Base-by-base conservation (phyloP, 2,329 filamentous ascomycete genomes). In the Neophaeococcomyces aloes region DNA sequence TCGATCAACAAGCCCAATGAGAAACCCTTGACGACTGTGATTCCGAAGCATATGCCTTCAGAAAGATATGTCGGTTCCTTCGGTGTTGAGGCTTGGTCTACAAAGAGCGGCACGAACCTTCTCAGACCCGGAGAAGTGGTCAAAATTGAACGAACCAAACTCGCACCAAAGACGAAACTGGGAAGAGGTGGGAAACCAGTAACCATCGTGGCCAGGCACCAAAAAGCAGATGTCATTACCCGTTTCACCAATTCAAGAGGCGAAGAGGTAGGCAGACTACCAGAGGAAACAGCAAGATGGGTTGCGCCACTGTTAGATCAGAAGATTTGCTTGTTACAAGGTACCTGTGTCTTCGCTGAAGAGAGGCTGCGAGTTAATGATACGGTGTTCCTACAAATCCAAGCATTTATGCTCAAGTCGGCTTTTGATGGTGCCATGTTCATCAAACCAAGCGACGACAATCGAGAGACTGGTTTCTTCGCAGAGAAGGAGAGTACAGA, bases 251-350 rank as follows among this genome's bases (percentile, higher is more conserved):
- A 86, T 56, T 62, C 71, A 7, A 74, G 67, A 40, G 88, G 88
- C 0, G 78, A 81, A 43, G 91, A 98, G 60, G 75, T 98, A 37
- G 91, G 91, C 3, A 75, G 91, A 47, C 63, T 98, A 29, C 81
- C 87, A 21, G 89, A 88, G 55, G 88, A 96, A 27, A 80, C 79
- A 4, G 87, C 91, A 3, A 78, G 79, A 47, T 98, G 91, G 88
- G 84, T 96, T 4, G 94, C 91, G 3, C 81, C 87, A 0, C 65
- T 98, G 53, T 78, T 96, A 40, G 91, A 98, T 57, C 87, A 96
- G 60, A 81, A 83, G 25, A 74, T 95, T 3, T 95, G 88, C 67
- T 75, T 68, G 17, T 94, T 98, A 49, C 84, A 94, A 53, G 91
- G 84, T 4, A 78, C 75, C 10, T 94, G 87, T 56, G 86, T 98